Evolutionary conservation across 805 yeast genomes (phyloP).

Genomic region (Wickerhamomyces strasburgensis): DNA sequence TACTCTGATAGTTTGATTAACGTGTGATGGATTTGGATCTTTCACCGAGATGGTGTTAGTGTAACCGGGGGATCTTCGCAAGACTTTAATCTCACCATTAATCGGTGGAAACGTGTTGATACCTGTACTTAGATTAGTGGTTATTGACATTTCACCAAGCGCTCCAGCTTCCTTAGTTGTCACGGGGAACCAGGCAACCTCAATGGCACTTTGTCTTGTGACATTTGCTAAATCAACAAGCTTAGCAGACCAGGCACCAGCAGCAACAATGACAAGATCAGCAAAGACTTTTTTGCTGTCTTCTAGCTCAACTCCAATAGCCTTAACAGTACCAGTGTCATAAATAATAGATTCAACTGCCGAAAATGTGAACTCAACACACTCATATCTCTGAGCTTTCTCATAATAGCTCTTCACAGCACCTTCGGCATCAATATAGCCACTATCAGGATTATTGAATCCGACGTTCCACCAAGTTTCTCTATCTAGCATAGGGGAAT

Average conservation of each 20-base stretch:
- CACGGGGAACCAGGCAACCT: slow-evolving; percentile 15
- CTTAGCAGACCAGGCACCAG: slow-evolving; percentile 19
- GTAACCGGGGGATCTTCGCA: slow-evolving; percentile 14
- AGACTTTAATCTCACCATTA: slow-evolving; percentile 12
- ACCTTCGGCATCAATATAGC: slow-evolving; percentile 14
- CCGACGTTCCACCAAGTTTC: slow-evolving; percentile 15
- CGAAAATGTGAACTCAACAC: slow-evolving; percentile 8
- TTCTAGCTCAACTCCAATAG: slow-evolving; percentile 9
- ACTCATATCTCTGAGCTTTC: slow-evolving; percentile 8
- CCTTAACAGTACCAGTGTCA: slow-evolving; percentile 3
- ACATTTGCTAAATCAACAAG: slow-evolving; percentile 12
- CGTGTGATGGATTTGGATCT: slow-evolving; percentile 1
- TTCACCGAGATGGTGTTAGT: slow-evolving; percentile 6
- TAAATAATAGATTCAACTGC: slow-evolving; percentile 11
- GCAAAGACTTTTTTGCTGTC: slow-evolving; percentile 4
- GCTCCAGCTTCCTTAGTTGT: slow-evolving; percentile 9
- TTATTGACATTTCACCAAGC: slow-evolving; percentile 13
- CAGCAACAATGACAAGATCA: slow-evolving; percentile 13
- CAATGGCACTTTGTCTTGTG: slow-evolving; percentile 12
- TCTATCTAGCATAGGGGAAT: background rate
- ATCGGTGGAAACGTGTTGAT: slow-evolving; percentile 17
- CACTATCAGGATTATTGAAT: slow-evolving; percentile 8
- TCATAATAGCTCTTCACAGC: slow-evolving; percentile 11
- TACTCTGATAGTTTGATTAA: slow-evolving; percentile 1
- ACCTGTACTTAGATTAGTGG: slow-evolving; percentile 14